Base-by-base conservation (phyloP, 108 stramenopile species). In the Parietichytrium sp. region DNA sequence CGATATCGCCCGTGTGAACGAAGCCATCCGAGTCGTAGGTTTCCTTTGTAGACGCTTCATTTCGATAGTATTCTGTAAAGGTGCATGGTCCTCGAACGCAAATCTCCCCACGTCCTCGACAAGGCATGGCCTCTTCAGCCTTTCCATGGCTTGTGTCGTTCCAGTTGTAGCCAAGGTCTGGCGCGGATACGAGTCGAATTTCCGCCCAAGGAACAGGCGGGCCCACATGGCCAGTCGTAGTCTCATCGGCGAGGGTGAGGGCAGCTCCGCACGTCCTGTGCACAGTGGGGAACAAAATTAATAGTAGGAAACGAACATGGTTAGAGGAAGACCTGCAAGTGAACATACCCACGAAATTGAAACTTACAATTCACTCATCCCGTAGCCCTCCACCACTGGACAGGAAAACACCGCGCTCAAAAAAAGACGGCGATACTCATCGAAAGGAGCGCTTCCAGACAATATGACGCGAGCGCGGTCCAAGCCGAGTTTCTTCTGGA, bases 361-460 rank as follows among this genome's bases (percentile, higher is more conserved):
- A n/a, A n/a, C n/a, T n/a, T n/a, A n/a, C 80, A 93, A 92, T 83
- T 98, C 98, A 0, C 96, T 98, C 86, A 95, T 95, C n/a, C 98
- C 98, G 83, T 97, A 98, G 48, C 96, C 96, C 83, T 95, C 94
- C n/a, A 94, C 87, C 4, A 98, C 93, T n/a, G 94, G 94, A 18
- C 91, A 83, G 52, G 93, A 95, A 36, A 96, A 81, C 82, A 95
- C 55, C 81, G 89, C 89, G 27, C 97, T 91, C 84, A 95, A 96
- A 85, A 97, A 97, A 15, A 84, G 91, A 90, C 96, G 94, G 47
- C 96, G 94, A 27, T 87, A 87, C 45, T 87, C 84, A 42, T 93
- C 91, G 49, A 98, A 83, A 4, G 97, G 96, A 2, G 97, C 97
- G 0, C 94, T 94, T 31, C 97, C 97, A 49, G 89, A 93, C 2